These are phyloP conservation scores for Helianthus annuus DNA, from an alignment of 129 eudicot species.

Conservation along the genomic window HanXRQr2.0-SUNRISE NC_035444.2:12744789-12745288, in stretches of 20 bases:
- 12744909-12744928: too few species aligned
- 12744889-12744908: too few species aligned
- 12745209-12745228: constrained; percentile 69
- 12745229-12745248: constrained; percentile 59
- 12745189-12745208: constrained; percentile 75
- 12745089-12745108: constrained; percentile 10
- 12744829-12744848: too few species aligned
- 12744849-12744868: too few species aligned
- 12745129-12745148: constrained; percentile 90
- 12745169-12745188: constrained; percentile 99
- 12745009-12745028: constrained; percentile 81
- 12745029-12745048: constrained; percentile 96
- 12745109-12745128: constrained; percentile 5
- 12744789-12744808: too few species aligned
- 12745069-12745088: constrained; percentile 12
- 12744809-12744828: too few species aligned
- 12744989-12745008: constrained; percentile 82
- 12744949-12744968: neutral
- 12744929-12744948: neutral
- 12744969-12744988: constrained; percentile 55
- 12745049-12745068: constrained; percentile 24
- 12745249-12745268: constrained; percentile 35
- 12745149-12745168: constrained; percentile 99
- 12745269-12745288: neutral
- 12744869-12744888: too few species aligned